Evolutionary conservation across 495 filamentous ascomycete species (phyloP).

Genomic region (Tuber borchii): DNA sequence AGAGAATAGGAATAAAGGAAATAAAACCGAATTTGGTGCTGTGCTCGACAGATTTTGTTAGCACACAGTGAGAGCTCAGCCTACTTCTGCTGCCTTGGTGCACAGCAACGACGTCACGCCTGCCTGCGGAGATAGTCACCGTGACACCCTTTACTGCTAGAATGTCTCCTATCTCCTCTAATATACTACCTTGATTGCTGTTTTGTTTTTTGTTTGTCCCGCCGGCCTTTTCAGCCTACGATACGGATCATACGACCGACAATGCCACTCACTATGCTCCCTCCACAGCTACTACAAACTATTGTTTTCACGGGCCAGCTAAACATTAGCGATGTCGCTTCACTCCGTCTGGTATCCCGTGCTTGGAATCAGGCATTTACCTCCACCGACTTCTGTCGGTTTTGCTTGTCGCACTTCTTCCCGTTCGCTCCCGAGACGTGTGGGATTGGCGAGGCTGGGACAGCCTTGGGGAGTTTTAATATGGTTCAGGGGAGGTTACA

Average conservation of each 20-base stretch:
- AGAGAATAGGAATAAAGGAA: background rate
- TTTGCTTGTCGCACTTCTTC: constrained; percentile 23
- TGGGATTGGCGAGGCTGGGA: background rate
- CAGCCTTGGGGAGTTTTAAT: constrained; percentile 14
- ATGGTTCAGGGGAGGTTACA: constrained; percentile 16
- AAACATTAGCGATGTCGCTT: constrained; percentile 18
- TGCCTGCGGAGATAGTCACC: background rate
- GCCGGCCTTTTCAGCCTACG: background rate
- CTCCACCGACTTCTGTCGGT: constrained; percentile 4
- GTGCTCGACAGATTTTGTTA: background rate
- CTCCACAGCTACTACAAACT: constrained; percentile 9
- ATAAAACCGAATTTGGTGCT: background rate
- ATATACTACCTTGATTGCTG: background rate
- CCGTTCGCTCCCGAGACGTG: constrained; percentile 22
- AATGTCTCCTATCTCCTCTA: background rate
- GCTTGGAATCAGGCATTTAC: constrained; percentile 18
- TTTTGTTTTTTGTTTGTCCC: background rate
- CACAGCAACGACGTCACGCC: background rate
- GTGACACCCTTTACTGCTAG: background rate
- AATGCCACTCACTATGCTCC: constrained; percentile 20
- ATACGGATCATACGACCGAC: background rate
- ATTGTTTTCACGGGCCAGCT: constrained; percentile 15
- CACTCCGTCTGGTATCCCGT: constrained; percentile 21
- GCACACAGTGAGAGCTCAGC: background rate
- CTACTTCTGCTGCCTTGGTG: background rate